phyloP scores from a whole-genome alignment of 371 early-diverging fungal genomes.

The Syncephalastrum sp. region DNA sequence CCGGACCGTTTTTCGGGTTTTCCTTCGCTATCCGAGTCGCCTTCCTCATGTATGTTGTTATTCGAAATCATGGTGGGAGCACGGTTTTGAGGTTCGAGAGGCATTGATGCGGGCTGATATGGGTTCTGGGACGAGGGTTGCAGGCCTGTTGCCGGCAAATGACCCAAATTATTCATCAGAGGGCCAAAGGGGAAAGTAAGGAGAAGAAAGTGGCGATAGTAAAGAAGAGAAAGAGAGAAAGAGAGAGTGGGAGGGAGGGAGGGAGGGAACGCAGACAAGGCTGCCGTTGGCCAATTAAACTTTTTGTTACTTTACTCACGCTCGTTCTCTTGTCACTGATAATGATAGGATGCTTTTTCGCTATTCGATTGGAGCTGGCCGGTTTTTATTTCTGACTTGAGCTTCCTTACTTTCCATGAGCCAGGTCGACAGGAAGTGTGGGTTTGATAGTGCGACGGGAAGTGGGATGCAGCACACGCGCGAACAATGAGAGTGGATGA shows the following conservation, averaged over 20 bases:
- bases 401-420: too few relatives aligned
- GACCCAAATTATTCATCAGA: conserved; percentile 5
- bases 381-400: too few relatives aligned
- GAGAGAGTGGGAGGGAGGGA: neutral
- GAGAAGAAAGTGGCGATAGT: neutral
- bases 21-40: conserved; percentile 18
- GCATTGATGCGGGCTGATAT: neutral
- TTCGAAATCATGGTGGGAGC: conserved; percentile 2
- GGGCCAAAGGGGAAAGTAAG: neutral
- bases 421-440: too few relatives aligned
- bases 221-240: conserved; percentile 8
- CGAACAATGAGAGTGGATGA: too few relatives aligned
- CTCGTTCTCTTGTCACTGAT: neutral
- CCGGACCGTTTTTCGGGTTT: conserved; percentile 59
- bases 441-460: too few relatives aligned
- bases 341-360: too few relatives aligned
- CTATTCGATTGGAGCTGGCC: too few relatives aligned
- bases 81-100: neutral
- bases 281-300: conserved; percentile 3
- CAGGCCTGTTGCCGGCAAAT: neutral
- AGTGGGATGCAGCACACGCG: too few relatives aligned
- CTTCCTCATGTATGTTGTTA: conserved; percentile 10
- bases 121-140: too few relatives aligned
- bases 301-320: conserved; percentile 9
- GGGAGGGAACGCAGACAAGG: neutral